Evolutionary conservation across 2,329 filamentous ascomycete species (phyloP), one percentile per base, ranked within the genome.

Genomic region (Cytospora piceae): DNA sequence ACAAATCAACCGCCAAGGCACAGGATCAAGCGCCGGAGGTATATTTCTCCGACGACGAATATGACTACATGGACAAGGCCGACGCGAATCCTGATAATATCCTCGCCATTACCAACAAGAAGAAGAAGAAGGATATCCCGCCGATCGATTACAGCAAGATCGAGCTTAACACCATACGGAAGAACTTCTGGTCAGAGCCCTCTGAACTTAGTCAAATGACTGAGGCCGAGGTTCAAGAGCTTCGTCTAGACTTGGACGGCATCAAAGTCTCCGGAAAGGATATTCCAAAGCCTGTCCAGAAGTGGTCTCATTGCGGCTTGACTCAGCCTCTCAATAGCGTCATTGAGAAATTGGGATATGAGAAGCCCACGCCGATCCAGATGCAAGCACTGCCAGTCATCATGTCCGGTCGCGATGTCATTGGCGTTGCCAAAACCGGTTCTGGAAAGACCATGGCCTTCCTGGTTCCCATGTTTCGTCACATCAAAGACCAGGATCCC

Each of bases 371-470:
- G 0, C 87, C 94, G 0, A 98, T 99, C 72, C 95, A 99, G 77
- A 90, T 94, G 77, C 95, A 99, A 77, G 95, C 95, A 2, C 88
- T 98, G 67, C 95, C 95, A 2, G 90, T 93, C 12, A 92, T 97
- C 73, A 97, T 98, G 92, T 96, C 94, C 32, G 95, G 95, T 12
- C 88, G 93, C 71, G 95, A 99, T 80, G 91, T 97, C 46, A 93
- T 99, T 69, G 95, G 94, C 70, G 93, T 99, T 61, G 95, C 95
- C 22, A 98, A 98, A 81, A 99, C 95, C 31, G 95, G 95, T 6
- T 98, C 95, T 31, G 95, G 95, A 75, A 99, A 99, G 81, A 99
- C 95, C 0, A 88, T 98, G 72, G 95, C 95, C 7, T 99, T 98
- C 75, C 80, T 97, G 34, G 85, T 99, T 54, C 95, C 95, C 46